These are phyloP conservation scores for Canavalia ensiformis DNA, from an alignment of 306 rosid species.

Conservation along the genomic window DNA sequence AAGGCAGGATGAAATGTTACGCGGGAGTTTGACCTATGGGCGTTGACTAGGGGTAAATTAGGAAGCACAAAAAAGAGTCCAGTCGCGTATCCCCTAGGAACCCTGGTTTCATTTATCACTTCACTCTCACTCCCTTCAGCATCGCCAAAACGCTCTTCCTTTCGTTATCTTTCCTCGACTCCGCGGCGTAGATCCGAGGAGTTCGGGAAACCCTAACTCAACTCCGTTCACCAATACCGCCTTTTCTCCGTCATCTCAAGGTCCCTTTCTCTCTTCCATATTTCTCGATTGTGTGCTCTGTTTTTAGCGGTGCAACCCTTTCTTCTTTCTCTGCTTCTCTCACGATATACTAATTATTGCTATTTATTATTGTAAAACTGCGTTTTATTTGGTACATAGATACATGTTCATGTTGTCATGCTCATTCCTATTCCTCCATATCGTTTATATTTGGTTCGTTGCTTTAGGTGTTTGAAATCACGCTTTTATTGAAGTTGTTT, in stretches of 20 bases:
- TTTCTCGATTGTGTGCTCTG: not conserved
- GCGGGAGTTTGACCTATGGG: constrained; percentile 31
- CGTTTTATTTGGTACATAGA: not conserved
- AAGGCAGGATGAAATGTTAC: not conserved
- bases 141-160: not conserved
- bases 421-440: not conserved
- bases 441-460: no score
- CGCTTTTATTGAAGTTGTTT: not conserved
- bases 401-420: not conserved
- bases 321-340: not conserved
- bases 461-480: not conserved
- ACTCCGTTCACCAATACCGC: constrained; percentile 15
- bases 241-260: constrained; percentile 30
- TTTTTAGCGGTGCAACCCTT: no score
- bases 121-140: not conserved
- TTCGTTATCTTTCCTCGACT: constrained; percentile 56
- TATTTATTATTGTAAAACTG: not conserved
- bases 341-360: not conserved
- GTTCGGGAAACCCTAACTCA: constrained; percentile 69
- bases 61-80: constrained; percentile 27
- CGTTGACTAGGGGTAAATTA: constrained; percentile 46
- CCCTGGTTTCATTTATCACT: constrained; percentile 32
- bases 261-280: not conserved
- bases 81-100: not conserved
- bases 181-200: constrained; percentile 89